Conservation (phyloP, 225 moss, liverwort and hornwort genomes). For the Bryoerythrophyllum caledonicum region DNA sequence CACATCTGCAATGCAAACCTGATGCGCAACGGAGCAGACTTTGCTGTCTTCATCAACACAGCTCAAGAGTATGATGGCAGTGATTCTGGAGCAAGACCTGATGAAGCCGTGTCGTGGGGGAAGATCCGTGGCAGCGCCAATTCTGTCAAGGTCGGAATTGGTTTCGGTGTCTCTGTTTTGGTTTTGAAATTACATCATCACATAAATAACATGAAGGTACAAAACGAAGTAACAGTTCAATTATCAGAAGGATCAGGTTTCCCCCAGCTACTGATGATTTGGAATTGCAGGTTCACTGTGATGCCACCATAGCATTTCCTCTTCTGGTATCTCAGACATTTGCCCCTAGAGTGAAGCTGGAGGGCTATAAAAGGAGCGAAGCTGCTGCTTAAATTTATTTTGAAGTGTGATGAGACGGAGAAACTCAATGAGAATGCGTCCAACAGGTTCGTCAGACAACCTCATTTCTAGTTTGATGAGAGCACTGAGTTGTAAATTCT, state of each 20-base stretch:
- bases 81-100: slow-evolving; percentile 95
- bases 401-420: background rate
- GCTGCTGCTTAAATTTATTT: slow-evolving; percentile 23
- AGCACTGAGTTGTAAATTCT: background rate
- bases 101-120: slow-evolving; percentile 99
- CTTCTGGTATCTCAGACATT: slow-evolving; percentile 64
- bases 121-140: slow-evolving; percentile 77
- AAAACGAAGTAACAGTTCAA: too few relatives aligned
- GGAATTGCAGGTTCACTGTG: slow-evolving; percentile 57
- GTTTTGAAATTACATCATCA: background rate
- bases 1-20: slow-evolving; percentile 99
- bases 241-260: too few relatives aligned
- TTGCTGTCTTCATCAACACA: slow-evolving; percentile 93
- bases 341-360: slow-evolving; percentile 48
- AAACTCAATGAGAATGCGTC: background rate
- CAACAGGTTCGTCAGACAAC: slow-evolving; percentile 13
- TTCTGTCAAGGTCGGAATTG: slow-evolving; percentile 74
- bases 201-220: too few relatives aligned
- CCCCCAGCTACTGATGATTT: background rate
- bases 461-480: background rate
- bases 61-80: slow-evolving; percentile 99
- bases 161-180: background rate
- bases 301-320: slow-evolving; percentile 71
- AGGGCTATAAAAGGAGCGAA: slow-evolving; percentile 30
- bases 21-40: slow-evolving; percentile 99